Conservation (phyloP, 805 yeast genomes). For the Teunomyces funiuensis region DNA sequence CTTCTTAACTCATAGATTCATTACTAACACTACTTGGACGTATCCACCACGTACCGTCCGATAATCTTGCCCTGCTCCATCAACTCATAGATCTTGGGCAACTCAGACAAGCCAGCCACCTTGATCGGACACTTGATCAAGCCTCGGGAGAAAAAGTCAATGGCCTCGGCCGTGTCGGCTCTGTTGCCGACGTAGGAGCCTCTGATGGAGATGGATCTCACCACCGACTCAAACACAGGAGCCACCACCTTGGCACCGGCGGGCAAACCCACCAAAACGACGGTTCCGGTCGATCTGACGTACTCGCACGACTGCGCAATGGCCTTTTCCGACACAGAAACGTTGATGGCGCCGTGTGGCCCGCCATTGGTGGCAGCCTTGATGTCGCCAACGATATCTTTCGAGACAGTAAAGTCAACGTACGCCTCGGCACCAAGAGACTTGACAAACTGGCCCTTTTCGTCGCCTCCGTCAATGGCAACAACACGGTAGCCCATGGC, state of each 20-base stretch:
- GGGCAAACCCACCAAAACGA: slow-evolving; percentile 46
- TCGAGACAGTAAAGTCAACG: slow-evolving; percentile 36
- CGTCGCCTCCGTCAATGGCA: slow-evolving; percentile 75
- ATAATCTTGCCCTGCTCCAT: slow-evolving; percentile 44
- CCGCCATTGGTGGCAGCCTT: slow-evolving; percentile 66
- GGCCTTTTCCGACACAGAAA: slow-evolving; percentile 71
- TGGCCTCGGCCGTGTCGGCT: slow-evolving; percentile 46
- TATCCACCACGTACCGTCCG: slow-evolving; percentile 47
- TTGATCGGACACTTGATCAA: slow-evolving; percentile 43
- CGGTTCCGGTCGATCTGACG: slow-evolving; percentile 43
- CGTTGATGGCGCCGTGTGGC: slow-evolving; percentile 74
- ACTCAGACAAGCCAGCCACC: slow-evolving; percentile 40
- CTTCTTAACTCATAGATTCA: background rate
- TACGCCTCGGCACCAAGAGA: slow-evolving; percentile 27
- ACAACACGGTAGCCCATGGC: slow-evolving; percentile 72
- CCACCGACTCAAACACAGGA: slow-evolving; percentile 41
- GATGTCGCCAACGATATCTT: slow-evolving; percentile 56
- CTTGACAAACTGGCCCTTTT: slow-evolving; percentile 47
- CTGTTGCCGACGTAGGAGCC: slow-evolving; percentile 50
- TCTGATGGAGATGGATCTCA: slow-evolving; percentile 36
- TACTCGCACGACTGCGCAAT: slow-evolving; percentile 49
- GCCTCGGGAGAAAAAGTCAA: slow-evolving; percentile 45
- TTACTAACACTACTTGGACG: slow-evolving; percentile 26
- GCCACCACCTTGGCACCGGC: slow-evolving; percentile 44
- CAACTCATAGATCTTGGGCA: slow-evolving; percentile 38